Evolutionary conservation across 2,329 filamentous ascomycete species (phyloP).

Genomic region (Zymoseptoria passerinii): DNA sequence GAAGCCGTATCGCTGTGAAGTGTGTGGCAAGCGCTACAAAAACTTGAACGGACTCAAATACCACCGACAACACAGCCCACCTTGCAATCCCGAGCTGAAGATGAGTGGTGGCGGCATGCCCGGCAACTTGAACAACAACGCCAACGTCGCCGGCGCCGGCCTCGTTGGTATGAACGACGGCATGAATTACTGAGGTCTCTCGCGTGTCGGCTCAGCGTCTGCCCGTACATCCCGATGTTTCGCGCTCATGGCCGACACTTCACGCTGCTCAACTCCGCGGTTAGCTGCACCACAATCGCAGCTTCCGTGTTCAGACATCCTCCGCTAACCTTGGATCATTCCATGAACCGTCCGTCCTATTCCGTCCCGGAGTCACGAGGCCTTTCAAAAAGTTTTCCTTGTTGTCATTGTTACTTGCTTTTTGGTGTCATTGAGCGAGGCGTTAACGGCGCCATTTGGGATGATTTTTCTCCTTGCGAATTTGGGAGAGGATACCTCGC

Average conservation of each 20-base stretch:
- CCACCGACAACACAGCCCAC: constrained; percentile 62
- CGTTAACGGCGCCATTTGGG: constrained; percentile 22
- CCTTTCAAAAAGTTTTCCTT: background rate
- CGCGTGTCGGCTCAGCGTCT: no score
- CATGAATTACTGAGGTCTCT: constrained; percentile 22
- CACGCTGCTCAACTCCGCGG: no score
- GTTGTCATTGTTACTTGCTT: constrained; percentile 11
- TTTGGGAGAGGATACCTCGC: constrained; percentile 23
- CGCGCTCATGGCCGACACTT: no score
- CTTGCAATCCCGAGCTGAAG: constrained; percentile 78
- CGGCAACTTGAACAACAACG: constrained; percentile 36
- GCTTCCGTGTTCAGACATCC: no score
- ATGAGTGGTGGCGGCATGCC: constrained; percentile 35
- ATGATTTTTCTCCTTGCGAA: constrained; percentile 20
- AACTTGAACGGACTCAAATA: constrained; percentile 98
- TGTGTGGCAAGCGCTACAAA: constrained; percentile 97
- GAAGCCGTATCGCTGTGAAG: constrained; percentile 95
- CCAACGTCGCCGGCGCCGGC: constrained; percentile 45
- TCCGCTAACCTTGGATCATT: no score
- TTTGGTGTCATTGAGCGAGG: constrained; percentile 17
- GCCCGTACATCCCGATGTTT: no score
- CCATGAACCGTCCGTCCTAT: background rate
- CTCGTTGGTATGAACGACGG: constrained; percentile 43
- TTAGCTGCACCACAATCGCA: background rate
- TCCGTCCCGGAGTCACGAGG: background rate